Conservation (phyloP, 2,329 filamentous ascomycete genomes). For the Fusarium sp. region DNA sequence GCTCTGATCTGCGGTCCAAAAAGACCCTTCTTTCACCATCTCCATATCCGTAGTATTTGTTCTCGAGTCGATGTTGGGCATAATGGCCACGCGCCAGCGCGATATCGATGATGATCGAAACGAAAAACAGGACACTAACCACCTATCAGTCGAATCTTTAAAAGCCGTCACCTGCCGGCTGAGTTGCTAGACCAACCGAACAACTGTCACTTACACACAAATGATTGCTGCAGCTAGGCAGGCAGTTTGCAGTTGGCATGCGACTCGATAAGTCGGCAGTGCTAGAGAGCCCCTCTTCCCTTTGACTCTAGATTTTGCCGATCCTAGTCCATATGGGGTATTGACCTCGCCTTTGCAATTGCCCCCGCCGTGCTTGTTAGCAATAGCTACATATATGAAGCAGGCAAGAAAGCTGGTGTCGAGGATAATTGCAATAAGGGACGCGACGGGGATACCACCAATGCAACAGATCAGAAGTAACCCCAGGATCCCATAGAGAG, state of each 20-base stretch:
- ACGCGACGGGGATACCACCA: conserved; percentile 78
- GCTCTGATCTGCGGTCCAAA: not conserved
- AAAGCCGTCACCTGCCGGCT: not conserved
- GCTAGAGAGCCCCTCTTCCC: conserved; percentile 57
- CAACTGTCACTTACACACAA: conserved; percentile 63
- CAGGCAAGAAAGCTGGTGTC: conserved; percentile 79
- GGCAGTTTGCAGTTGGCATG: conserved; percentile 81
- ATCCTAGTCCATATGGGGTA: conserved; percentile 76
- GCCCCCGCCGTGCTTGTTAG: conserved; percentile 75
- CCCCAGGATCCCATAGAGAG: conserved; percentile 78
- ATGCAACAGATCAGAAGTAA: conserved; percentile 81
- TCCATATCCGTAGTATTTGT: not conserved
- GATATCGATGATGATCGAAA: not conserved
- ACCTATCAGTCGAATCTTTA: not conserved
- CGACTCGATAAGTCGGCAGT: conserved; percentile 60
- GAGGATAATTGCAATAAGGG: conserved; percentile 77
- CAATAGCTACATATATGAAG: conserved; percentile 83
- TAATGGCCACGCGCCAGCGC: not conserved
- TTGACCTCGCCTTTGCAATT: conserved; percentile 70
- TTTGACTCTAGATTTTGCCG: conserved; percentile 60
- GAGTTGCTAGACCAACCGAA: not conserved
- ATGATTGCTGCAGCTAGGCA: conserved; percentile 82
- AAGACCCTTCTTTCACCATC: not conserved
- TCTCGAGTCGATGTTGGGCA: not conserved
- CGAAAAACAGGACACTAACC: not conserved